These are phyloP conservation scores for Colletotrichum falcatum DNA, from an alignment of 2,329 filamentous ascomycete species.

Conservation along the genomic window DNA sequence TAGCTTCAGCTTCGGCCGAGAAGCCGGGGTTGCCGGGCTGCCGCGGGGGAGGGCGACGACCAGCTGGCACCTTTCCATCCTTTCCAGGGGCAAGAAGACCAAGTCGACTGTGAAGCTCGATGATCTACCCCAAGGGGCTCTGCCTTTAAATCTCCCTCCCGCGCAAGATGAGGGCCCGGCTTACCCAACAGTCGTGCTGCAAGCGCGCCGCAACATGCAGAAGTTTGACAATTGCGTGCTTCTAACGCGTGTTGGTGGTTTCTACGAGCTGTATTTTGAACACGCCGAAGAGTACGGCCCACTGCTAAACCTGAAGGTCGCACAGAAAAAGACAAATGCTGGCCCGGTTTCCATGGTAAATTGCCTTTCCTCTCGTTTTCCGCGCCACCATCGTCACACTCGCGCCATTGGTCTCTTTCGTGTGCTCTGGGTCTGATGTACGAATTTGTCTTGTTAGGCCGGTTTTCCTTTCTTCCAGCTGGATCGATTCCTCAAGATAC, in stretches of 20 bases:
- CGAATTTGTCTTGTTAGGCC: constrained; percentile 62
- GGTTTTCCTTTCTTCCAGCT: constrained; percentile 95
- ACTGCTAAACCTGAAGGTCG: constrained; percentile 87
- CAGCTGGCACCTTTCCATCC: constrained; percentile 22
- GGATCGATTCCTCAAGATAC: constrained; percentile 90
- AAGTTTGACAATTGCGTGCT: constrained; percentile 92
- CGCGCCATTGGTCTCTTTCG: constrained; percentile 37
- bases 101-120: constrained; percentile 65
- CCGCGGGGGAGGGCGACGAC: background rate
- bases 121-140: constrained; percentile 67
- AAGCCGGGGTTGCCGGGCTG: constrained; percentile 8
- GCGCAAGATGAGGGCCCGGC: constrained; percentile 59
- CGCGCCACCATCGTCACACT: constrained; percentile 16
- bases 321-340: constrained; percentile 78
- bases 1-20: constrained; percentile 9
- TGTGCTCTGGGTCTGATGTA: constrained; percentile 43
- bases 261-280: constrained; percentile 98
- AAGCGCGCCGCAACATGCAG: constrained; percentile 89
- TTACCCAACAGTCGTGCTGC: constrained; percentile 90
- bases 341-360: constrained; percentile 86
- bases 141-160: constrained; percentile 56
- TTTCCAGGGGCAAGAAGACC: constrained; percentile 64
- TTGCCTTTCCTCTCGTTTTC: constrained; percentile 19
- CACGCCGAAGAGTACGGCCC: constrained; percentile 92
- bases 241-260: constrained; percentile 91